phyloP scores from a whole-genome alignment of 176 grass and related monocot species.

The Chloris gayana region DNA sequence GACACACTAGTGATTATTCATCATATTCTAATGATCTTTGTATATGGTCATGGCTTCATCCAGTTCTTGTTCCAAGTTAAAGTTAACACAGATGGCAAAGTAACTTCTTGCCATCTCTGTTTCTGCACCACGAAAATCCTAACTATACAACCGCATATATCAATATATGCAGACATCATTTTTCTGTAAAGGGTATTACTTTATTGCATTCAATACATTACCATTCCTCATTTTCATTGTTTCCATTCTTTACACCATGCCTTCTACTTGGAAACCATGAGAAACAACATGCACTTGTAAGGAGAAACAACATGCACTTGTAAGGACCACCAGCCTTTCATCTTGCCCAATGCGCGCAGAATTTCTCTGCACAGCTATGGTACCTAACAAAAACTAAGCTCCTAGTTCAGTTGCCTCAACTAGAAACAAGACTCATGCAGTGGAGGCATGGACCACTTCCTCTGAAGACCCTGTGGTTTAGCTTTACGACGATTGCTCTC shows the following conservation, averaged over 20 bases:
- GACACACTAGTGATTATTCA: background rate
- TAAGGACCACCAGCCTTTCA: background rate
- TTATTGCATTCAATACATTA: background rate
- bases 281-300: background rate
- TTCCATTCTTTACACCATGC: constrained; percentile 4
- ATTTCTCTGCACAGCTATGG: background rate
- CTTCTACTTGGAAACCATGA: background rate
- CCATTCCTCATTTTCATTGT: background rate
- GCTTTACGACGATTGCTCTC: constrained; percentile 75
- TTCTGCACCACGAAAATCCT: background rate
- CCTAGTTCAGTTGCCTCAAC: background rate
- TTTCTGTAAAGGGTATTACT: background rate
- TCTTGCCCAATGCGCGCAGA: background rate
- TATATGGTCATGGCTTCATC: background rate
- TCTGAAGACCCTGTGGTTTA: constrained; percentile 51
- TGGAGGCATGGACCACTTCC: constrained; percentile 35
- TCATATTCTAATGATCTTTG: background rate
- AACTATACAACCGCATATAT: background rate
- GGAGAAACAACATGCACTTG: background rate
- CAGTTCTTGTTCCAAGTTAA: background rate
- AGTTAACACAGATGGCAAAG: background rate
- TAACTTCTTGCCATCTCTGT: background rate
- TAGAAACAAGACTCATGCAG: background rate
- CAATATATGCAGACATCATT: background rate
- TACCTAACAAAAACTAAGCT: background rate